A percentile compares a stretch with the other conserved stretches of the same genome.
Evolutionary conservation across 2,329 filamentous ascomycete genomes (phyloP).

Genomic region (Apiospora malaysiana): DNA sequence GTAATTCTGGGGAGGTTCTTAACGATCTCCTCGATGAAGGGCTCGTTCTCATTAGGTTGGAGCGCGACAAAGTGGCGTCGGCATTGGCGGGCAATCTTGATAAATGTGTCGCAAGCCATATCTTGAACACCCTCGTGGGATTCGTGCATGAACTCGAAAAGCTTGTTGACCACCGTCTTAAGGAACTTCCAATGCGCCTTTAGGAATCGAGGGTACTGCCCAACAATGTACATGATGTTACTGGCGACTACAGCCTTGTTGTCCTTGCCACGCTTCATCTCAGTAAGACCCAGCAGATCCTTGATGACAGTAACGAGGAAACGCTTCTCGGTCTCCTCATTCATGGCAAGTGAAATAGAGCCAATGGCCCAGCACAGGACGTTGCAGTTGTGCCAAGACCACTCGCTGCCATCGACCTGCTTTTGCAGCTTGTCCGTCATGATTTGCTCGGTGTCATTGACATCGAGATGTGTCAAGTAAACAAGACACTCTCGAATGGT

Average conservation of each 20-base stretch:
- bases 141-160: conserved; percentile 99
- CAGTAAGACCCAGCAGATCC: conserved; percentile 92
- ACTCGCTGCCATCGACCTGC: conserved; percentile 93
- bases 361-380: conserved; percentile 99
- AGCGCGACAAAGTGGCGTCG: conserved; percentile 95
- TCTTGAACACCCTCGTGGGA: conserved; percentile 99
- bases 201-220: conserved; percentile 95
- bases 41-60: conserved; percentile 91
- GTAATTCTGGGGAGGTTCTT: conserved; percentile 96
- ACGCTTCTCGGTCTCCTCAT: conserved; percentile 97
- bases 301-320: conserved; percentile 99
- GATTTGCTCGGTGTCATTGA: conserved; percentile 96
- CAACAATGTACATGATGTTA: conserved; percentile 99
- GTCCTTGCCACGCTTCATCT: conserved; percentile 99
- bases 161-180: conserved; percentile 99
- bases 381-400: conserved; percentile 99
- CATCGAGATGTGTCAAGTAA: conserved; percentile 95
- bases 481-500: conserved; percentile 96
- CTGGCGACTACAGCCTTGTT: conserved; percentile 99
- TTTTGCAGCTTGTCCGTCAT: conserved; percentile 98
- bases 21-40: conserved; percentile 99
- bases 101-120: conserved; percentile 99
- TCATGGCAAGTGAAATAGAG: conserved; percentile 98
- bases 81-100: conserved; percentile 99
- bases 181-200: conserved; percentile 99